Evolutionary conservation across 805 yeast genomes (phyloP), one percentile per base, ranked within the genome.

Genomic region (Kodamaea neixiangensis): DNA sequence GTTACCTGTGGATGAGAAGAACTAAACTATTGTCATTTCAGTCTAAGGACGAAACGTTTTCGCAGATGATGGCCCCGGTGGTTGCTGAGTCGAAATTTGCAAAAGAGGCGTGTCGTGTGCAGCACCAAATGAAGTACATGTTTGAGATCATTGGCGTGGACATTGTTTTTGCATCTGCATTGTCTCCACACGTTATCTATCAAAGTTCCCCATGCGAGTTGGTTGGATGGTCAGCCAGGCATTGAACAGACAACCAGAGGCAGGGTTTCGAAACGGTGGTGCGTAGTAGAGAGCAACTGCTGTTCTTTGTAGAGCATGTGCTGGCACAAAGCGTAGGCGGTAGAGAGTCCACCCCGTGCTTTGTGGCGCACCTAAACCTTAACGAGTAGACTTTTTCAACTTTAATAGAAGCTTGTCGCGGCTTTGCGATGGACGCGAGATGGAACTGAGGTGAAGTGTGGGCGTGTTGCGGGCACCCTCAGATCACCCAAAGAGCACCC

Each of bases 131-230:
- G 4, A 37, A 17, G 41, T 37, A 37, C 41, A 37, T 37, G 41
- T 37, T 37, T 37, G 41, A 37, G 41, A 37, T 37, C 41, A 37
- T 37, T 15, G 41, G 41, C 41, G 41, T 19, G 21, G 2, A 37
- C 41, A 37, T 37, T 37, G 41, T 37, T 37, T 17, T 17, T 14
- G 21, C 19, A 37, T 37, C 41, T 37, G 41, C 41, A 37, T 37
- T 37, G 41, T 37, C 38, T 17, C 41, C 41, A 37, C 41, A 37
- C 41, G 41, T 37, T 37, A 37, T 37, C 41, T 17, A 37, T 37
- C 41, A 37, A 37, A 19, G 11, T 10, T 10, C 38, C 41, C n/a
- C 15, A 15, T 11, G 9, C 21, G 21, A 25, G 21, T 11, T 13
- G 41, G 41, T 37, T 19, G 41, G 6, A 37, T 7, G 15, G 41